phyloP scores from a whole-genome alignment of 306 rosid genomes.

The Dryas alaskensis region DNA sequence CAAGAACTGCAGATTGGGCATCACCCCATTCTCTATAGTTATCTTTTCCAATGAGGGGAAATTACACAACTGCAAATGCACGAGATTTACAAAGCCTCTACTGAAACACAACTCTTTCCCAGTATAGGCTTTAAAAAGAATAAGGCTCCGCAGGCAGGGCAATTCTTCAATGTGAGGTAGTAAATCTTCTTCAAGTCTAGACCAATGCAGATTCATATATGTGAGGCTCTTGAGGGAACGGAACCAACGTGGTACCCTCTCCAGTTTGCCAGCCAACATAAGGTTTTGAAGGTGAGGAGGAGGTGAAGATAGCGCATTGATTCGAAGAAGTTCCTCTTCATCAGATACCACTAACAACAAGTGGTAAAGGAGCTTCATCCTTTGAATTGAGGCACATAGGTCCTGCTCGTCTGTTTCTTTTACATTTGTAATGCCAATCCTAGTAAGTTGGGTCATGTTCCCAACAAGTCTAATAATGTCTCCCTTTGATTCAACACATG shows the following conservation, averaged over 20 bases:
- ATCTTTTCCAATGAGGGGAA: conserved; percentile 6
- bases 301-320: conserved; percentile 10
- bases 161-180: conserved; percentile 6
- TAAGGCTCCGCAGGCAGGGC: background rate
- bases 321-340: background rate
- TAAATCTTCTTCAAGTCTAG: conserved; percentile 6
- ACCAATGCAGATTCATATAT: background rate
- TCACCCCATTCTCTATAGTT: conserved; percentile 10
- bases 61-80: background rate
- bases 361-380: conserved; percentile 12
- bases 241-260: conserved; percentile 15
- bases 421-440: conserved; percentile 2
- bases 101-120: background rate
- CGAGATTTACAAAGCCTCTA: conserved; percentile 17
- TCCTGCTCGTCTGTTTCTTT: conserved; percentile 2
- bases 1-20: background rate
- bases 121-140: background rate
- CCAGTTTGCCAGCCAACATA: background rate
- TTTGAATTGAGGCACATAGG: conserved; percentile 18
- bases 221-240: background rate
- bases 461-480: background rate
- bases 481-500: background rate
- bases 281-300: conserved; percentile 12
- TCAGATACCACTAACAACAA: background rate
- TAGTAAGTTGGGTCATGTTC: conserved; percentile 15